Evolutionary conservation across 2,329 filamentous ascomycete species (phyloP), one percentile per base, ranked within the genome.

Genomic region (Cryphonectria carpinicola): DNA sequence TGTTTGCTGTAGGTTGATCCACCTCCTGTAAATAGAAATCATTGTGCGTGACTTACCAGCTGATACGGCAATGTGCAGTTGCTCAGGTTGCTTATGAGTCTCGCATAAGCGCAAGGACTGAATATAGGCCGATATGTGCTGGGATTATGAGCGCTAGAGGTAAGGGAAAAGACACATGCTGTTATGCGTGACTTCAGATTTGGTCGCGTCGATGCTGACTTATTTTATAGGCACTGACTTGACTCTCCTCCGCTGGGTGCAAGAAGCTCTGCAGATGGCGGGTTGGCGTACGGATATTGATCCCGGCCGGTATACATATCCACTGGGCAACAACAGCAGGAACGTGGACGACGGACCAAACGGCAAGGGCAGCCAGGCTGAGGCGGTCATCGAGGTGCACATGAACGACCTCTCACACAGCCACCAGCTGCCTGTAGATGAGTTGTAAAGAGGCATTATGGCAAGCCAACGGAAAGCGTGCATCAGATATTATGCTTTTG

Each of bases 31-130:
- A 0, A 22, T 10, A 14, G 14, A 17, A 1, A 17, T 8, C 10
- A 28, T 19, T 5, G 8, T 4, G 17, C 41, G 3, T 22, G 10
- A 10, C 0, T 32, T 4, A 14, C 14, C 28, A 46, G 49, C 70
- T 71, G 22, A 71, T 11, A 22, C 3, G 1, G 0, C 3, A 17
- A 22, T 32, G 6, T 1, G 3, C 17, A 72, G 71, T 71, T 25
- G 71, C 71, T 13, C 71, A 72, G 11, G 54, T 71, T 25, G 62
- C 71, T 39, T 72, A 72, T 32, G 52, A 70, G 17, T 72, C 71
- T 54, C 69, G 63, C 28, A 41, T 72, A 22, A 72, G 62, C 39
- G 58, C 61, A 54, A 43, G 19, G n/a, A 19, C n/a, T 17, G 71
- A 72, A 46, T 71, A 71, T 10, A 63, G 37, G 37, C 71, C 71